Conservation (phyloP, 2,329 filamentous ascomycete species). For the Tetracladium maxilliforme region DNA sequence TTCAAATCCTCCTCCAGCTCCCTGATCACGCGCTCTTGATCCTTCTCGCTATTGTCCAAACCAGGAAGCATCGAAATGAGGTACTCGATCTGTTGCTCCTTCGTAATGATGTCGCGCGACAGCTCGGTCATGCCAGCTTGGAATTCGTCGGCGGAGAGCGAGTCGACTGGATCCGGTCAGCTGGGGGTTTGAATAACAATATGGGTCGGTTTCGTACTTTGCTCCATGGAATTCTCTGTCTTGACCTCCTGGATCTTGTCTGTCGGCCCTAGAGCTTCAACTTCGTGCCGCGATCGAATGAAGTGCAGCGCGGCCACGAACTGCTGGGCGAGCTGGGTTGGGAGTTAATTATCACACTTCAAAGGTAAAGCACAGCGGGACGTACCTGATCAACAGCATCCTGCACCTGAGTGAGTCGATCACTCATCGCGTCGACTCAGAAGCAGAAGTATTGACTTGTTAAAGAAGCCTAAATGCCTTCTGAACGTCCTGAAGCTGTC, state of each 20-base stretch:
- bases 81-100: conserved; percentile 72
- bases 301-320: conserved; percentile 54
- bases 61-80: conserved; percentile 64
- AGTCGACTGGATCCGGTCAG: conserved; percentile 31
- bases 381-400: conserved; percentile 69
- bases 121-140: conserved; percentile 55
- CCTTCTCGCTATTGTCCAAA: conserved; percentile 61
- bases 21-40: conserved; percentile 54
- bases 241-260: conserved; percentile 46
- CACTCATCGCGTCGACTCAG: conserved; percentile 35
- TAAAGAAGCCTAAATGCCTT: conserved; percentile 1
- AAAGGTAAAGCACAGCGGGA: conserved; percentile 1
- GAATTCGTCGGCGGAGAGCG: conserved; percentile 49
- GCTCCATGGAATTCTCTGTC: no score
- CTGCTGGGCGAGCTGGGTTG: conserved; percentile 45
- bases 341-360: no score
- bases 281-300: conserved; percentile 53
- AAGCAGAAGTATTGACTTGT: conserved; percentile 5
- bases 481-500: no score
- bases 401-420: conserved; percentile 71
- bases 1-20: conserved; percentile 52
- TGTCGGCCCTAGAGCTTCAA: conserved; percentile 38
- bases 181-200: conserved; percentile 3
- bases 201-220: conserved; percentile 9
- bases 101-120: conserved; percentile 60